phyloP scores from a whole-genome alignment of 768 basidiomycete species.

The Cantharellus cinnabarinus region DNA sequence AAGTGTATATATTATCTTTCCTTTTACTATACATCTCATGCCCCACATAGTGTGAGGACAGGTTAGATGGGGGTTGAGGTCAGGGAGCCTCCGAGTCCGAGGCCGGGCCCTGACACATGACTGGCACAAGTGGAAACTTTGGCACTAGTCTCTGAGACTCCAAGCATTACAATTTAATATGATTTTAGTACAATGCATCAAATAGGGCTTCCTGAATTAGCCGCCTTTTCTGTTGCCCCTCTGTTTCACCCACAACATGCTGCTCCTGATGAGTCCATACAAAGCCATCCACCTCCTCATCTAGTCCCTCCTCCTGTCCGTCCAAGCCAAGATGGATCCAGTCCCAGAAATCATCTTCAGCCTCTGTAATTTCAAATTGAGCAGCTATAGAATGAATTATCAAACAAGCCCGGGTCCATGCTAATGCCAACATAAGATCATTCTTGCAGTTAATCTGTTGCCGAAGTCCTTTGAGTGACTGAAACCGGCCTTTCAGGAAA shows the following conservation, averaged over 20 bases:
- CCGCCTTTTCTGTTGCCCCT: background rate
- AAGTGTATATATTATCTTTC: too few relatives aligned
- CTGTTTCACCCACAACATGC: background rate
- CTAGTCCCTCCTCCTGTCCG: background rate
- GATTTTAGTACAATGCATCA: background rate
- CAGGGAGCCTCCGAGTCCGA: too few relatives aligned
- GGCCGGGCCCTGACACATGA: too few relatives aligned
- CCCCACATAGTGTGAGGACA: too few relatives aligned
- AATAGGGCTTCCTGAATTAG: background rate
- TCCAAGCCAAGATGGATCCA: background rate
- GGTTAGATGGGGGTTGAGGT: too few relatives aligned
- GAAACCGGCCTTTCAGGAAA: slow-evolving; percentile 19
- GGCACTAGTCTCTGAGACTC: too few relatives aligned
- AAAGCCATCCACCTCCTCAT: background rate
- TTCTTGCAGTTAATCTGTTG: slow-evolving; percentile 3
- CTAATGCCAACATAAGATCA: background rate
- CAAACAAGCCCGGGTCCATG: background rate
- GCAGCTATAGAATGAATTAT: background rate
- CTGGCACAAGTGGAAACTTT: too few relatives aligned
- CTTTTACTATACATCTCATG: too few relatives aligned
- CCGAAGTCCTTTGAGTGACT: slow-evolving; percentile 13
- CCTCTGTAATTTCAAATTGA: background rate
- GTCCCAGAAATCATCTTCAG: background rate
- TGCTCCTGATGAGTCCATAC: background rate
- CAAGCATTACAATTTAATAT: too few relatives aligned